Base-by-base conservation (phyloP, 2,329 filamentous ascomycete genomes). In the Colletotrichum brevisporum region DNA sequence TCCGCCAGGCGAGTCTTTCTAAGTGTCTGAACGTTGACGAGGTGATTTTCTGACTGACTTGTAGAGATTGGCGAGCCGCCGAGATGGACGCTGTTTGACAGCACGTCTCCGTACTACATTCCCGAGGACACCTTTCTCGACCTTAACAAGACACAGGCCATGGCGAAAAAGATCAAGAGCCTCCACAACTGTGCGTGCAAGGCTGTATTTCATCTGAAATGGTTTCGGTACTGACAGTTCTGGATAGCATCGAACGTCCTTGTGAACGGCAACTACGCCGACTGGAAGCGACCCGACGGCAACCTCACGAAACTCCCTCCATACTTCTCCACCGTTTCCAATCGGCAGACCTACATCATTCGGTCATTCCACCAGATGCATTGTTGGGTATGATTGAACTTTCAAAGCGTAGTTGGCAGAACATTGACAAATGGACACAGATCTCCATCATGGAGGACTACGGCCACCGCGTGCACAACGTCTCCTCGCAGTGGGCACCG, bases 331-430 rank as follows among this genome's bases (percentile, higher is more conserved):
- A 67, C 63, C 9, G 58, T 62, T 0, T 67, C 63, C 16, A 55
- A 55, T 31, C 51, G 63, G 15, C 57, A 67, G 2, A 67, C 63
- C 0, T 67, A 67, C 63, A 67, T 67, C 43, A 67, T 67, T 27
- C 51, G 57, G 10, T 67, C 63, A 1, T 67, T 67, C n/a, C 63
- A 67, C 26, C 63, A 67, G 18, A 67, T 67, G 63, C 63, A 67
- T 16, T 67, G 63, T 26, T 41, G 61, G 3, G 63, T 67, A 12
- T 16, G 63, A 26, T 10, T 5, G 15, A 13, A 9, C 26, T 5
- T 18, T 10, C 0, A 1, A 6, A 21, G 6, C 0, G 6, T 1
- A n/a, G 15, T 24, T 21, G 21, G 13, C 18, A 41, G 27, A 39
- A 16, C 6, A 21, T 12, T 47, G 4, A 41, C 18, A n/a, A 21